These are phyloP conservation scores for Clitoria ternatea DNA, from an alignment of 306 rosid genomes.

Conservation along the genomic window DNA sequence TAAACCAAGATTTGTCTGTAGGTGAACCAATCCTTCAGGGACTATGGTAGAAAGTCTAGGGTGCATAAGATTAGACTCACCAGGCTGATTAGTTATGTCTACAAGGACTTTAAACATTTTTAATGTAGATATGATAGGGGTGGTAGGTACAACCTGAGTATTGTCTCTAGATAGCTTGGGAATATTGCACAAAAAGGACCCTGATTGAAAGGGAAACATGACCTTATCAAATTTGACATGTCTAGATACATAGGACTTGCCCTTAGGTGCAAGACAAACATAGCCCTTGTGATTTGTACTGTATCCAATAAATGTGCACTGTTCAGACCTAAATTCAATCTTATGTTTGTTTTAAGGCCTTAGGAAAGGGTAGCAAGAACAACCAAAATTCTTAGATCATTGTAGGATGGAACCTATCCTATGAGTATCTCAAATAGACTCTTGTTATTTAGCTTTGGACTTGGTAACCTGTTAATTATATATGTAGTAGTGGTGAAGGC, in stretches of 20 bases:
- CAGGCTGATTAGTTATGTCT: too few relatives aligned
- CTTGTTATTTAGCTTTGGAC: too few relatives aligned
- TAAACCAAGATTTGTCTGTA: too few relatives aligned
- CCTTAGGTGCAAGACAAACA: not conserved
- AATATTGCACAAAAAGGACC: not conserved
- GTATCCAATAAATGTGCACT: not conserved
- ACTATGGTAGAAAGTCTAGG: too few relatives aligned
- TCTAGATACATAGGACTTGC: not conserved
- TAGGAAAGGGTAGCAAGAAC: not conserved
- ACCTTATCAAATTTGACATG: not conserved
- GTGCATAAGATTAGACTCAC: too few relatives aligned
- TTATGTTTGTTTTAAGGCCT: not conserved
- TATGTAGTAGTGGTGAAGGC: too few relatives aligned
- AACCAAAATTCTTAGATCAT: too few relatives aligned
- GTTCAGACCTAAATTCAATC: not conserved
- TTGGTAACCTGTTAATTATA: too few relatives aligned
- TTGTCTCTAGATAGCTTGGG: not conserved
- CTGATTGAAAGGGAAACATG: not conserved
- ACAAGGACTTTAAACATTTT: too few relatives aligned
- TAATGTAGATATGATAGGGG: not conserved
- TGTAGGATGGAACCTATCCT: too few relatives aligned
- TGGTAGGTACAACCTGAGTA: not conserved
- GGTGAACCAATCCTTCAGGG: too few relatives aligned
- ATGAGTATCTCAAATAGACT: too few relatives aligned
- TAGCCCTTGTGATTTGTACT: not conserved